Evolutionary conservation across 2,329 filamentous ascomycete species (phyloP).

Genomic region (Ophiostoma ips): DNA sequence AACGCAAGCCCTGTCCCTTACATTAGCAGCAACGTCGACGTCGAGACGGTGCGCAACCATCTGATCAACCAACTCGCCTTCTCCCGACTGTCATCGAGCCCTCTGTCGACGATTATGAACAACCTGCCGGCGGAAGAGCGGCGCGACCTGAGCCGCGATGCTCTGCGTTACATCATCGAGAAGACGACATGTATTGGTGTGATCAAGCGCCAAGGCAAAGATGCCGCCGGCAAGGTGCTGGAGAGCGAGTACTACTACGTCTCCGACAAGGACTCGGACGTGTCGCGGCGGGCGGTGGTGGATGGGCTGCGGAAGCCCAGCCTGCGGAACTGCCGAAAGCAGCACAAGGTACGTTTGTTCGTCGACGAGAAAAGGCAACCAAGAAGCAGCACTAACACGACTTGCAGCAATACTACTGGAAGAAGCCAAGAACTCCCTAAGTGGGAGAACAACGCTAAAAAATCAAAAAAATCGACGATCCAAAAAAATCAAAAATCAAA

Average conservation of each 20-base stretch:
- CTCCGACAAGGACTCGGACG: constrained; percentile 71
- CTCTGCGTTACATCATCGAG: constrained; percentile 60
- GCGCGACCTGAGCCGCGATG: constrained; percentile 42
- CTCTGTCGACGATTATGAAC: constrained; percentile 75
- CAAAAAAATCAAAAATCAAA: not conserved
- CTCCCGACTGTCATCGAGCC: constrained; percentile 81
- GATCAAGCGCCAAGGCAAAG: constrained; percentile 82
- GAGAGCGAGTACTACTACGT: constrained; percentile 98
- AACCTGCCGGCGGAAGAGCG: constrained; percentile 62
- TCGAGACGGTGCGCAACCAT: constrained; percentile 57
- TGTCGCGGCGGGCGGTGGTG: constrained; percentile 65
- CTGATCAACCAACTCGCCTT: constrained; percentile 91
- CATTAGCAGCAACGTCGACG: constrained; percentile 20
- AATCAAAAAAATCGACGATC: not conserved
- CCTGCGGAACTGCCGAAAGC: constrained; percentile 78
- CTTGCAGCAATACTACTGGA: constrained; percentile 10
- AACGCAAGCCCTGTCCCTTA: not conserved
- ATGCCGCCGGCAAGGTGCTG: constrained; percentile 81
- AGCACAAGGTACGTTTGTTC: constrained; percentile 68
- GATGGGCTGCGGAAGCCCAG: constrained; percentile 80
- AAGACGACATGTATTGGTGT: constrained; percentile 68
- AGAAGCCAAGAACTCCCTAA: constrained; percentile 7
- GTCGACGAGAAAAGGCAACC: not conserved
- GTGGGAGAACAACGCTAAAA: not conserved
- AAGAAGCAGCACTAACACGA: not conserved